These are phyloP conservation scores for Dillenia suffruticosa DNA, from an alignment of 164 flowering plant genomes.

Conservation along the genomic window DNA sequence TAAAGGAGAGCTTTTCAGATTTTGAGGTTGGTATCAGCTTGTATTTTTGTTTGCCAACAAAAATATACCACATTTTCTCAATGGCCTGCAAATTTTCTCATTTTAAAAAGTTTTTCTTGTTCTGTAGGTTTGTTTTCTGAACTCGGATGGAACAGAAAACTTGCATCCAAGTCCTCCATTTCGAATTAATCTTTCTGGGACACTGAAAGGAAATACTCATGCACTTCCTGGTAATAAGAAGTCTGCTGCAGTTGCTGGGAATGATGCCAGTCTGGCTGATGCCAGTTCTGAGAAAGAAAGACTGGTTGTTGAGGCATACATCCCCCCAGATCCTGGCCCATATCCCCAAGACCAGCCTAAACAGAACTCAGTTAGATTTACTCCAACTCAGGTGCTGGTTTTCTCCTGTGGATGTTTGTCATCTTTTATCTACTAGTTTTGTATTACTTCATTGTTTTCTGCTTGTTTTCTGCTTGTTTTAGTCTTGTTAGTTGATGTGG, in stretches of 20 bases:
- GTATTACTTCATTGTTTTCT: background rate
- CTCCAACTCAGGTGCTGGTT: conserved; percentile 76
- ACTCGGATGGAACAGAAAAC: conserved; percentile 68
- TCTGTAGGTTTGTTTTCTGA: conserved; percentile 59
- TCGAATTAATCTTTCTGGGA: conserved; percentile 64
- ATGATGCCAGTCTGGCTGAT: conserved; percentile 34
- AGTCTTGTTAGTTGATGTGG: background rate
- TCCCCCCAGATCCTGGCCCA: conserved; percentile 96
- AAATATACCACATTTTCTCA: background rate
- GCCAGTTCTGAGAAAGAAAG: conserved; percentile 36
- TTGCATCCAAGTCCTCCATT: conserved; percentile 73
- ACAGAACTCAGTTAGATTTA: conserved; percentile 87
- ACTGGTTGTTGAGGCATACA: conserved; percentile 79
- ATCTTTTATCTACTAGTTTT: background rate
- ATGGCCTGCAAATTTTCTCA: no score
- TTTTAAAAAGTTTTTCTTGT: background rate
- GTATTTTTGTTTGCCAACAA: background rate
- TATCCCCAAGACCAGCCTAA: conserved; percentile 99
- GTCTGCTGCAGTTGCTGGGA: conserved; percentile 19
- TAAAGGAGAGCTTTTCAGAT: conserved; percentile 63
- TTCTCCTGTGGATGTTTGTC: background rate
- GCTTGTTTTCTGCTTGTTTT: background rate
- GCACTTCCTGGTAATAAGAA: conserved; percentile 65
- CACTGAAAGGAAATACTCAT: conserved; percentile 41
- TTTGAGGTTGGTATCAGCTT: conserved; percentile 52